Conservation (phyloP, 345 rosid species). For the Toxicodendron radicans region DNA sequence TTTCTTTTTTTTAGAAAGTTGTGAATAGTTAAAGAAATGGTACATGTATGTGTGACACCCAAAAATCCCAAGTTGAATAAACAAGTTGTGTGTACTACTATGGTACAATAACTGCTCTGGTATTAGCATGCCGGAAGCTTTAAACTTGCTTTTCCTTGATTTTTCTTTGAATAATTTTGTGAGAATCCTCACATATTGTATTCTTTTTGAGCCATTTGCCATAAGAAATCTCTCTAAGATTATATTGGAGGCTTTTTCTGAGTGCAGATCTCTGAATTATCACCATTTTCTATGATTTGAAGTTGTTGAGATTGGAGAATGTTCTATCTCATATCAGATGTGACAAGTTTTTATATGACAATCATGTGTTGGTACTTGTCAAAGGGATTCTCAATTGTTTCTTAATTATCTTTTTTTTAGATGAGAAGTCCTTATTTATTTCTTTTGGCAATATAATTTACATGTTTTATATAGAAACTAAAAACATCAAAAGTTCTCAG, state of each 20-base stretch:
- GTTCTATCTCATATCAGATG: background rate
- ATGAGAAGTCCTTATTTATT: too few species aligned
- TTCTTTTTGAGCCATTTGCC: background rate
- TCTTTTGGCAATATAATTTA: too few species aligned
- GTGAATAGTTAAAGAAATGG: background rate
- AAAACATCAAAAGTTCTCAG: conserved; percentile 14
- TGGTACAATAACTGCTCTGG: background rate
- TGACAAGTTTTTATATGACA: background rate
- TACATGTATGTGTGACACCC: too few species aligned
- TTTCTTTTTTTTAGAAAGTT: too few species aligned
- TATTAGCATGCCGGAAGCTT: background rate
- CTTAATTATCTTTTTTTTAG: background rate
- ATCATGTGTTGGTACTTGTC: background rate
- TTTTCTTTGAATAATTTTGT: background rate
- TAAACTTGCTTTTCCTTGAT: background rate
- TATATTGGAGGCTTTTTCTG: background rate
- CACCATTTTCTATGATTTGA: background rate
- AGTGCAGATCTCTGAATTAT: background rate
- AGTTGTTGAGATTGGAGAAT: background rate
- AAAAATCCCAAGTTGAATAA: too few species aligned
- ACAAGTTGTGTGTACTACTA: too few species aligned
- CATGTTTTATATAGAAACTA: background rate
- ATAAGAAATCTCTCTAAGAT: background rate
- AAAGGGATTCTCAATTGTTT: background rate
- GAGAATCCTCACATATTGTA: background rate